phyloP scores from a whole-genome alignment of 768 basidiomycete species.

The Amanita polypyramis region DNA sequence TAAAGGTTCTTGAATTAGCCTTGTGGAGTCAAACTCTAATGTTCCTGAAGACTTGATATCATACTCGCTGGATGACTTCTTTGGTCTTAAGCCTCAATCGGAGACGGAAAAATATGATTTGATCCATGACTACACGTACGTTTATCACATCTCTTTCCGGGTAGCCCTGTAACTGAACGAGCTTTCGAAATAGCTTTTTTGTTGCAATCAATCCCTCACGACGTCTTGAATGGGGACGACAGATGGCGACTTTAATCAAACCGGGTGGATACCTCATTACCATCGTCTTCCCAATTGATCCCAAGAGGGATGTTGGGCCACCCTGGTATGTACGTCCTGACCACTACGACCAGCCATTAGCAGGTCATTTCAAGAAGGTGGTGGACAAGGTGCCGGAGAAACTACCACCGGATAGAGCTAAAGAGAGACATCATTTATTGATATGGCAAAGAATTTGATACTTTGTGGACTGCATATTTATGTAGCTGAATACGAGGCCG shows the following conservation, averaged over 20 bases:
- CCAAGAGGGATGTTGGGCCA: conserved; percentile 37
- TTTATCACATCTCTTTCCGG: neutral
- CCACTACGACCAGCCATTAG: conserved; percentile 42
- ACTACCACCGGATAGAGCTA: conserved; percentile 25
- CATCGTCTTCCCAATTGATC: conserved; percentile 46
- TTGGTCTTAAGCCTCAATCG: conserved; percentile 25
- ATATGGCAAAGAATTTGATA: conserved; percentile 36
- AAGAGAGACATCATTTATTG: conserved; percentile 38
- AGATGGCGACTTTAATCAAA: conserved; percentile 46
- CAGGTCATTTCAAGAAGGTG: conserved; percentile 40
- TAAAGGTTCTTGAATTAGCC: conserved; percentile 3
- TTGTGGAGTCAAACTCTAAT: conserved; percentile 9
- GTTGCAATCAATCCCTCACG: conserved; percentile 52
- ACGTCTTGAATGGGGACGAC: conserved; percentile 44
- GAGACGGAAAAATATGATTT: conserved; percentile 37
- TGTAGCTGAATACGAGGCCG: no score
- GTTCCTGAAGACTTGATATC: conserved; percentile 20
- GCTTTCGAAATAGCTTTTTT: conserved; percentile 42
- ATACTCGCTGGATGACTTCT: conserved; percentile 44
- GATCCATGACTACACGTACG: conserved; percentile 57
- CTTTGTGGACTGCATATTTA: neutral
- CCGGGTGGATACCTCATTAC: conserved; percentile 56
- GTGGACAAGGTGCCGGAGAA: conserved; percentile 38
- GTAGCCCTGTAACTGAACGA: neutral
- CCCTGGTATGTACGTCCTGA: conserved; percentile 52